A percentile compares a stretch with the other conserved stretches of the same genome.
Evolutionary conservation across 148 eudicot species (phyloP).

Genomic region (Polygonum maritimum): DNA sequence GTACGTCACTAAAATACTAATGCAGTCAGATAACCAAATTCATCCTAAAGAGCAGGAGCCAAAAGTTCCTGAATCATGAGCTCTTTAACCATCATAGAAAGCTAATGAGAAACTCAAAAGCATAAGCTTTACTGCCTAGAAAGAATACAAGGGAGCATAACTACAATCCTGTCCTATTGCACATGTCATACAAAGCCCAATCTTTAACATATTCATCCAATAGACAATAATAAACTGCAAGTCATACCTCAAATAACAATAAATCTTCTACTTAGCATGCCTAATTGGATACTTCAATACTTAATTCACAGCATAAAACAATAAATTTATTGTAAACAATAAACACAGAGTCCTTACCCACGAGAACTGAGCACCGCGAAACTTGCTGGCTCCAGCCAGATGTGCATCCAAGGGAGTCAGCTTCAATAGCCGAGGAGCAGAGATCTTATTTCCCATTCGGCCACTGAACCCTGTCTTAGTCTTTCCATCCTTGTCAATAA

Average conservation of each 20-base stretch:
- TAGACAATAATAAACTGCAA: neutral
- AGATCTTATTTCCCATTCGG: slow-evolving; percentile 81
- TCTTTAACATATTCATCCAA: neutral
- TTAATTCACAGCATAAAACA: neutral
- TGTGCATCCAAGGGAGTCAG: slow-evolving; percentile 47
- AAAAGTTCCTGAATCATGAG: neutral
- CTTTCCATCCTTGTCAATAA: slow-evolving; percentile 89
- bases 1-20: neutral
- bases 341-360: slow-evolving; percentile 27
- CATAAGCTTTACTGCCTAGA: neutral
- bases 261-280: neutral
- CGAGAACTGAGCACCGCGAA: slow-evolving; percentile 43
- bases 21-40: too few relatives aligned
- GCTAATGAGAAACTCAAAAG: neutral
- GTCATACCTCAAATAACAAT: neutral
- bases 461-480: slow-evolving; percentile 87
- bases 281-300: neutral
- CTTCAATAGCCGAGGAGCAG: slow-evolving; percentile 70
- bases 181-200: neutral
- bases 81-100: neutral
- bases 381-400: slow-evolving; percentile 38
- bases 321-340: neutral
- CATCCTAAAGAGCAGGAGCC: neutral
- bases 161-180: neutral
- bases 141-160: neutral